Evolutionary conservation across 2,329 filamentous ascomycete genomes (phyloP), one percentile per base, ranked within the genome.

Genomic region (Pseudopithomyces chartarum): DNA sequence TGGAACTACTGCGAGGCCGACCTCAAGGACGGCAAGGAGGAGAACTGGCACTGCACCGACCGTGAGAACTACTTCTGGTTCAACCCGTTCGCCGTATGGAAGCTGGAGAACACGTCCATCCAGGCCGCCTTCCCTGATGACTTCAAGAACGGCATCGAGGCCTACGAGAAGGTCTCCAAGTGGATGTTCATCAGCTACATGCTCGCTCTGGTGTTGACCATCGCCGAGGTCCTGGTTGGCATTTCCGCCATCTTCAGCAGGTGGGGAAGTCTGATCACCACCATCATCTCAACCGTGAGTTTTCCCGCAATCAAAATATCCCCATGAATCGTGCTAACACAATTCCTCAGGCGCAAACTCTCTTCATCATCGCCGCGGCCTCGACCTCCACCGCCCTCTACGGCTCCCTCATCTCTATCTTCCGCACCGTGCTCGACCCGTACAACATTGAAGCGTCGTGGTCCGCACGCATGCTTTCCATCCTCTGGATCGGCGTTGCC

Each of bases 171-270:
- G 51, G 86, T 93, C 33, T 85, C 86, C 56, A 90, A 89, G 71
- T 96, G 90, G 89, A 93, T 94, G 75, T 87, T 93, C 77, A 83
- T 94, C 58, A 87, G 88, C 61, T 97, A 92, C 76, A 82, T 92
- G 65, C 82, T 92, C 60, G 88, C 91, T 49, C 83, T 93, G 66
- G 76, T 88, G 60, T 81, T 87, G 17, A 90, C 94, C 6, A 84
- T 81, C 40, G 77, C 87, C 23, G 90, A 93, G 75, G 82, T 97
- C 57, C 60, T 95, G 43, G 79, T 96, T 45, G 93, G 93, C 59
- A 80, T 96, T 71, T 88, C 94, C 61, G 89, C 92, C 61, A 89
- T 90, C 76, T 96, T 89, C 84, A 92, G 88, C 59, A 87, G 92
- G 62, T 87, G 86, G 79, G 87, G 94, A 50, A 92, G 90, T 52